phyloP scores from a whole-genome alignment of 1,139 yeast species.

The Casaregolazyma lundiana region DNA sequence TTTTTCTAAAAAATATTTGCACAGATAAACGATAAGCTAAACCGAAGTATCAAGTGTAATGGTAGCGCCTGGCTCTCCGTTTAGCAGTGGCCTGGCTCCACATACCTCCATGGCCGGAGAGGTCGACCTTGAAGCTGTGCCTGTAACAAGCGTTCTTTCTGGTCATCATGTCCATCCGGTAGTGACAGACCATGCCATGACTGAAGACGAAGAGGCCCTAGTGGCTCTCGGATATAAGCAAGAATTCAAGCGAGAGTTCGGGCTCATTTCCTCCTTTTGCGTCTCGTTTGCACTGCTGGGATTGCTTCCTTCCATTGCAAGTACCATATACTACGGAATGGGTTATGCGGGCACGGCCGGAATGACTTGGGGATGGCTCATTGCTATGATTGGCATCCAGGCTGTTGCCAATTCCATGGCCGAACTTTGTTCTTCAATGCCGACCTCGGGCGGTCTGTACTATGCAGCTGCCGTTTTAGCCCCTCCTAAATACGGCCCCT shows the following conservation, averaged over 20 bases:
- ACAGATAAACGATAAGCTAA: background rate
- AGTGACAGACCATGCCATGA: constrained; percentile 23
- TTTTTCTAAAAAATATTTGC: background rate
- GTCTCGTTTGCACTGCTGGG: constrained; percentile 70
- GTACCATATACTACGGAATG: constrained; percentile 38
- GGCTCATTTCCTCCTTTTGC: constrained; percentile 56
- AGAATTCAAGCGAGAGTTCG: constrained; percentile 60
- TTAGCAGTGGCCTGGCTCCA: constrained; percentile 7
- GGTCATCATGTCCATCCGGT: constrained; percentile 25
- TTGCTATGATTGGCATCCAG: constrained; percentile 48
- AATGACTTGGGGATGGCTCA: constrained; percentile 59
- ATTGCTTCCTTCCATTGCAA: constrained; percentile 56
- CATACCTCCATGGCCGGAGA: constrained; percentile 23
- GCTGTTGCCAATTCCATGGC: constrained; percentile 53
- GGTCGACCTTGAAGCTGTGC: constrained; percentile 22
- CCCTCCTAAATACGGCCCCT: constrained; percentile 47
- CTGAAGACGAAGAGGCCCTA: constrained; percentile 27
- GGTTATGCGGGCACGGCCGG: constrained; percentile 57
- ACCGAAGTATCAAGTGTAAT: no score
- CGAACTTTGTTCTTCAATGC: constrained; percentile 56
- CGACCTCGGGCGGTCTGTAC: constrained; percentile 67
- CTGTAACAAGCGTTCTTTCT: constrained; percentile 23
- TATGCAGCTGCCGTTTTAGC: constrained; percentile 51
- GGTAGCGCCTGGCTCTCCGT: no score
- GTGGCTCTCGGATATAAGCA: constrained; percentile 65